phyloP scores from a whole-genome alignment of 805 yeast species.

The Monosporozyma aerobia region DNA sequence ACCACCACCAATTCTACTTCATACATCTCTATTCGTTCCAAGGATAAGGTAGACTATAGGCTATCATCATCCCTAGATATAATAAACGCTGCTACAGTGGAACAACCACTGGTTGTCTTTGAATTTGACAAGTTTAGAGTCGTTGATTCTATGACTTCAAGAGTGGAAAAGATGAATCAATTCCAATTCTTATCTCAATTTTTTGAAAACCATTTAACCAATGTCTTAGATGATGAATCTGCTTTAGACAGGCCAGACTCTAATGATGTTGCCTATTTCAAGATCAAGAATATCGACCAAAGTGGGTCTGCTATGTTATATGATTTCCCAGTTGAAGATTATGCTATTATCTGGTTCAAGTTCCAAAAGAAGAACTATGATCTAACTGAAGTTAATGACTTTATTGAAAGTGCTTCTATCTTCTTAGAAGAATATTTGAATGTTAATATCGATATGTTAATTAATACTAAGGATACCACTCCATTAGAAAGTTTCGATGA shows the following conservation, averaged over 20 bases:
- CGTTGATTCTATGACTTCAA: constrained; percentile 4
- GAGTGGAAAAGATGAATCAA: constrained; percentile 5
- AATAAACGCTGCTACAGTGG: constrained; percentile 5
- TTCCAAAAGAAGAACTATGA: constrained; percentile 19
- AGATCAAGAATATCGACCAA: constrained; percentile 11
- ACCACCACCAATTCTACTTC: constrained; percentile 4
- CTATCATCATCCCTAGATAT: constrained; percentile 3
- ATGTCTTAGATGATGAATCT: constrained; percentile 8
- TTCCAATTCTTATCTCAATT: constrained; percentile 15
- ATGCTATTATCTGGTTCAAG: constrained; percentile 16
- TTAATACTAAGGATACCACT: constrained; percentile 9
- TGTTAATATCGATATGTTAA: constrained; percentile 15
- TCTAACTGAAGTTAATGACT: constrained; percentile 18
- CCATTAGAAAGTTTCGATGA: constrained; percentile 5
- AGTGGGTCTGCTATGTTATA: constrained; percentile 17
- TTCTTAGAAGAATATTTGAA: constrained; percentile 18
- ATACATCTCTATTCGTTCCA: constrained; percentile 5
- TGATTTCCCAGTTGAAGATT: constrained; percentile 12
- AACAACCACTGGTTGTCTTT: constrained; percentile 19
- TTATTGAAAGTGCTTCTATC: constrained; percentile 17
- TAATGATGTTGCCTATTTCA: constrained; percentile 1
- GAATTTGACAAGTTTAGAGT: constrained; percentile 17
- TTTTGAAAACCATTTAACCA: constrained; percentile 11
- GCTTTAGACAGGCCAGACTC: not conserved
- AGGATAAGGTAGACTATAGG: constrained; percentile 1